Evolutionary conservation across 2,329 filamentous ascomycete species (phyloP).

Genomic region (Colletotrichum camelliae): DNA sequence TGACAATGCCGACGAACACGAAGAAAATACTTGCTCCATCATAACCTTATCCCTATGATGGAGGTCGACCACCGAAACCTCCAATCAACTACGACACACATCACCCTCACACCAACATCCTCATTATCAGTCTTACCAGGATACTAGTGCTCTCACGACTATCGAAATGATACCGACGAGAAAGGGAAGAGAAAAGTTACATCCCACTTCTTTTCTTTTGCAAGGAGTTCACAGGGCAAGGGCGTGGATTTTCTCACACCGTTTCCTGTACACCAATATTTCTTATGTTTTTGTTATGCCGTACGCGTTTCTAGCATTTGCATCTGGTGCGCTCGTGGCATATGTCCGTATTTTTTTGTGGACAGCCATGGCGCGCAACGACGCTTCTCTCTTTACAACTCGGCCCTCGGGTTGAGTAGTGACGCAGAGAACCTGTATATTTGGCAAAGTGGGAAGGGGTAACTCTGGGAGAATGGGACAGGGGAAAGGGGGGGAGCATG

Average conservation of each 20-base stretch:
- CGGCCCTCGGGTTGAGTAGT: not conserved
- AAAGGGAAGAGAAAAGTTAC: constrained; percentile 4
- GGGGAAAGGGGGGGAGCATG: constrained; percentile 17
- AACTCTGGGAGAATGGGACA: constrained; percentile 1
- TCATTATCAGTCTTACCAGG: not conserved
- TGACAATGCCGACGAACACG: not conserved
- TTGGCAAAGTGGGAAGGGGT: constrained; percentile 6
- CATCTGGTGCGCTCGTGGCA: not conserved
- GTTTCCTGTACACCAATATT: constrained; percentile 15
- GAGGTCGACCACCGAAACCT: not conserved
- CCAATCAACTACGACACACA: not conserved
- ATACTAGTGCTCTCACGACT: not conserved
- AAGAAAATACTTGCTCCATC: not conserved
- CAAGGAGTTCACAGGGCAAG: constrained; percentile 14
- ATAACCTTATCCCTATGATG: not conserved
- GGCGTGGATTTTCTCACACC: constrained; percentile 16
- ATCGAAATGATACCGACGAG: not conserved
- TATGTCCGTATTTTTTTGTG: not conserved
- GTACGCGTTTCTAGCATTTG: constrained; percentile 18
- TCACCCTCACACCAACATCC: not conserved
- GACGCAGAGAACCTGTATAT: constrained; percentile 10
- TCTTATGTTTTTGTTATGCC: constrained; percentile 2
- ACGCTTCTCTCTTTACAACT: not conserved
- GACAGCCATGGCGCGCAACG: not conserved
- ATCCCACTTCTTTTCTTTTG: not conserved